Evolutionary conservation across 139 green algal genomes (phyloP).

Genomic region (Tetraselmis chui): DNA sequence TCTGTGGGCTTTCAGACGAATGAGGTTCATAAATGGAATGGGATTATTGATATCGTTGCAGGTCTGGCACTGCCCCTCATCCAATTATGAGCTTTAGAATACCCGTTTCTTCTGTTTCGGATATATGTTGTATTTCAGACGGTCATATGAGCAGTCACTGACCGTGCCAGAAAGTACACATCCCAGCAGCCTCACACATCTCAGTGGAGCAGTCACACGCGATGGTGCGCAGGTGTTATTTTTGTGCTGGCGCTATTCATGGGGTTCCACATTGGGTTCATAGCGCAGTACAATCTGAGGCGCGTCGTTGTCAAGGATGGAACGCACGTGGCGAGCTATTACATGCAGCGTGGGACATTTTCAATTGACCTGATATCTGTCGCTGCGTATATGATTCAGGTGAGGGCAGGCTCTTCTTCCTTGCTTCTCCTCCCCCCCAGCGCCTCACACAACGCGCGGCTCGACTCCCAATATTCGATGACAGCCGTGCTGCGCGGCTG

Average conservation of each 20-base stretch:
- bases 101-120: too few species aligned
- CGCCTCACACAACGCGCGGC: too few species aligned
- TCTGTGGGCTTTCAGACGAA: background rate
- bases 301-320: background rate
- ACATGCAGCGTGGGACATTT: background rate
- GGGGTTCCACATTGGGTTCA: background rate
- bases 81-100: too few species aligned
- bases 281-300: background rate
- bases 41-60: background rate
- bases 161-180: too few species aligned
- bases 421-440: background rate
- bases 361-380: background rate
- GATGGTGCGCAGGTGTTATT: background rate
- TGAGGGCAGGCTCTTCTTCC: background rate
- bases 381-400: background rate
- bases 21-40: background rate
- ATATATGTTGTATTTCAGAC: too few species aligned
- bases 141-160: too few species aligned
- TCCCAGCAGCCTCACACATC: too few species aligned
- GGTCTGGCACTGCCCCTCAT: too few species aligned
- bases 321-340: background rate
- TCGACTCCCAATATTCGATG: too few species aligned
- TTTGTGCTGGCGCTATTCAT: background rate
- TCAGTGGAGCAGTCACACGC: too few species aligned
- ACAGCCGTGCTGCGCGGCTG: too few species aligned